Base-by-base conservation (phyloP, 148 eudicot species). In the Cornus suecica region DNA sequence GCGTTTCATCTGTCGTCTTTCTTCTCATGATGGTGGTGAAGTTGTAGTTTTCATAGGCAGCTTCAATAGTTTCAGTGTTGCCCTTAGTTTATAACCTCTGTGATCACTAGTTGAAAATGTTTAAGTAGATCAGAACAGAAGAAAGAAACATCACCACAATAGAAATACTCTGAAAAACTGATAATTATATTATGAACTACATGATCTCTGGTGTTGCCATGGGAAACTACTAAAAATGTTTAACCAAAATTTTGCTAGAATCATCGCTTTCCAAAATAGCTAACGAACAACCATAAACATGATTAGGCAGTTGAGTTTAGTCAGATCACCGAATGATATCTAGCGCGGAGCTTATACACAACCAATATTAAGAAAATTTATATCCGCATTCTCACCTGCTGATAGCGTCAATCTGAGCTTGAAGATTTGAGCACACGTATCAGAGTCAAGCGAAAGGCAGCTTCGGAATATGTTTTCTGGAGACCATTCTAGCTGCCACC, bases 401-500 rank as follows among this genome's bases (percentile, higher is more conserved):
- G 20, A 48, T 48, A 48, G 54, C 7, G 20, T 48, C 54, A 16
- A 13, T 48, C 54, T 1, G 37, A 73, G 6, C 23, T 24, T 72
- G 20, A 1, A 26, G 24, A 62, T 58, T 22, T 1, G 18, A 28
- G 76, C 0, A 42, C 0, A 3, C 16, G 30, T 2, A 58, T 58
- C 62, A 58, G 6, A 18, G 62, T 58, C 62, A 58, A 5, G 62
- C 2, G 62, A 58, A 58, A 20, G 20, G 24, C 24, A 69, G 61
- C 51, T 41, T 30, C 14, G 80, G 83, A 16, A 80, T 14, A 41
- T 27, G 60, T 22, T 70, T 66, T 75, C 84, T 71, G 9, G 77
- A 30, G 56, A 85, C 70, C 70, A 76, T 79, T 79, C 85, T 87
- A 45, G 93, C 90, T 70, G 84, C 88, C 42, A 89, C 90, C 71